Evolutionary conservation across 2,329 filamentous ascomycete species (phyloP).

Genomic region (Fonsecaea nubica): DNA sequence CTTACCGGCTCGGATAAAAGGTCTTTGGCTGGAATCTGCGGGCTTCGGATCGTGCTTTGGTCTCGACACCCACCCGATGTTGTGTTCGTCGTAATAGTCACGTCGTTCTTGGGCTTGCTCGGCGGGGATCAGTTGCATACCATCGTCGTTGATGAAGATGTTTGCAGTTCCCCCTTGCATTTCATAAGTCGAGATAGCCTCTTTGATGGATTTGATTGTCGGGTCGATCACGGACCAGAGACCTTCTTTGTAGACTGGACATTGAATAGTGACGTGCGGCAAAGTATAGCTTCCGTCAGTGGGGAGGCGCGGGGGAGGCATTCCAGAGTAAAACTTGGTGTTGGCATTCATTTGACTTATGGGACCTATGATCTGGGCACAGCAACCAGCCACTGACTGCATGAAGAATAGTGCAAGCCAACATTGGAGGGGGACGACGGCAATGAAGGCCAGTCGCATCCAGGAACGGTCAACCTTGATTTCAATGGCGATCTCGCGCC

Average conservation of each 20-base stretch:
- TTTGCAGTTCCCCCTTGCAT: constrained; percentile 53
- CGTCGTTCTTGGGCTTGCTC: constrained; percentile 54
- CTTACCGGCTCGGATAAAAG: constrained; percentile 60
- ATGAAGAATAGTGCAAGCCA: constrained; percentile 64
- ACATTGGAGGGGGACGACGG: constrained; percentile 60
- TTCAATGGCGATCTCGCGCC: constrained; percentile 62
- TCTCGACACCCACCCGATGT: constrained; percentile 58
- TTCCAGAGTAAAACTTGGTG: constrained; percentile 55
- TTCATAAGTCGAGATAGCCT: constrained; percentile 66
- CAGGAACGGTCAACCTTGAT: constrained; percentile 61
- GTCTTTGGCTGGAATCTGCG: constrained; percentile 23
- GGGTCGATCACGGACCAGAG: constrained; percentile 70
- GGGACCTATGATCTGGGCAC: constrained; percentile 53
- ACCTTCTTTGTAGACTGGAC: constrained; percentile 87
- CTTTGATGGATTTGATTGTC: constrained; percentile 62
- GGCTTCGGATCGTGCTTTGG: constrained; percentile 59
- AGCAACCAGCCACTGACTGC: constrained; percentile 51
- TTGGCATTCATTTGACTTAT: constrained; percentile 54
- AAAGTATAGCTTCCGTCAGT: constrained; percentile 44
- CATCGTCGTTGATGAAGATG: constrained; percentile 51
- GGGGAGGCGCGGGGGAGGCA: constrained; percentile 46
- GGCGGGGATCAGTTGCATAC: constrained; percentile 48
- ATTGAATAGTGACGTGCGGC: constrained; percentile 74
- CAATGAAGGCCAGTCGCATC: constrained; percentile 61
- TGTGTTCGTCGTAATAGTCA: constrained; percentile 58